phyloP scores from a whole-genome alignment of 2,329 filamentous ascomycete species.

The Blumeria hordei region DNA sequence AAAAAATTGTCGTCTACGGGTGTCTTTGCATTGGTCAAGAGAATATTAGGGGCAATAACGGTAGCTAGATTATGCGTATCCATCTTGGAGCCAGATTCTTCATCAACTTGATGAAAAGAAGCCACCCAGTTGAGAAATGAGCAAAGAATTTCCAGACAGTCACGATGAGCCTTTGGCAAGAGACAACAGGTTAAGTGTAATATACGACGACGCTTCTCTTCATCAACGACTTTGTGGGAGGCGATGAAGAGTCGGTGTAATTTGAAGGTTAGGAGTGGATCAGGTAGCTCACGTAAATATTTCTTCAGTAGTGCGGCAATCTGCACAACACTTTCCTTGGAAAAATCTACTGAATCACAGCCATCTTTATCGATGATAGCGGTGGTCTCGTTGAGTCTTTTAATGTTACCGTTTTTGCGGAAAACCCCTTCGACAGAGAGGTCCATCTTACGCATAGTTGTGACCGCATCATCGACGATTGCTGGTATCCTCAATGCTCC shows the following conservation, averaged over 20 bases:
- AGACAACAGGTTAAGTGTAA: conserved; percentile 82
- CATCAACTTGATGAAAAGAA: conserved; percentile 90
- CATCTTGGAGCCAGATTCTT: conserved; percentile 96
- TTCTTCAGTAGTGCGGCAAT: conserved; percentile 85
- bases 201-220: conserved; percentile 59
- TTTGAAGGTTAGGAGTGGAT: conserved; percentile 86
- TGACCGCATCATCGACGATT: conserved; percentile 84
- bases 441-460: conserved; percentile 95
- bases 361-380: conserved; percentile 71
- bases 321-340: conserved; percentile 75
- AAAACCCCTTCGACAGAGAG: conserved; percentile 97
- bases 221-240: conserved; percentile 67
- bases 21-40: conserved; percentile 45
- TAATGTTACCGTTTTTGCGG: conserved; percentile 97
- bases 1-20: conserved; percentile 72
- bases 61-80: conserved; percentile 93
- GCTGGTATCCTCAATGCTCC: conserved; percentile 75
- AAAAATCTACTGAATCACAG: conserved; percentile 64
- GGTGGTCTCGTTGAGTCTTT: conserved; percentile 65
- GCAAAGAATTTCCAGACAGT: conserved; percentile 86
- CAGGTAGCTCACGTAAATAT: conserved; percentile 80
- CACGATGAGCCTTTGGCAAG: conserved; percentile 73
- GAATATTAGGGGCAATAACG: conserved; percentile 87
- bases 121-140: conserved; percentile 94
- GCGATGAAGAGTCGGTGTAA: conserved; percentile 76